These are phyloP conservation scores for Elsinoe fawcettii DNA, from an alignment of 2,329 filamentous ascomycete species.

Conservation along the genomic window DNA sequence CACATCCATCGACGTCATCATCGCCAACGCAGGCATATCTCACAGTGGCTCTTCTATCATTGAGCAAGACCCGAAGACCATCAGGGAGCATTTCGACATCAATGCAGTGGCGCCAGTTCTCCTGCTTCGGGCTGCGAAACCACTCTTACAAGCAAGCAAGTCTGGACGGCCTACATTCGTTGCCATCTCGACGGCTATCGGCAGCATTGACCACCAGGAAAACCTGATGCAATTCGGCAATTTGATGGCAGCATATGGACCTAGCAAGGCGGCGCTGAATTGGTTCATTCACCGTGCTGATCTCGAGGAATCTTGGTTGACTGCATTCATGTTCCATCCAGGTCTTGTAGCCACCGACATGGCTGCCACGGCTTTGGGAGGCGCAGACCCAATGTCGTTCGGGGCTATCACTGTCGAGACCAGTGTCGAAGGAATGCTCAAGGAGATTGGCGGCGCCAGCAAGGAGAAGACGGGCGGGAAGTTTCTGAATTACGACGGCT, in stretches of 20 bases:
- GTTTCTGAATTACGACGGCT: not conserved
- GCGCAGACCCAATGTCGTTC: not conserved
- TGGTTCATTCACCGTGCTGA: constrained; percentile 32
- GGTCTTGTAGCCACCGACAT: constrained; percentile 19
- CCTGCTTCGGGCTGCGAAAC: constrained; percentile 40
- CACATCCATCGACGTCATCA: constrained; percentile 23
- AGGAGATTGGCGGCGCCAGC: not conserved
- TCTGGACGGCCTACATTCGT: constrained; percentile 32
- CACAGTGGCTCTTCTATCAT: constrained; percentile 15
- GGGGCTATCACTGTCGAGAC: not conserved
- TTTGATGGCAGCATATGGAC: constrained; percentile 36
- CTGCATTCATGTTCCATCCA: constrained; percentile 26
- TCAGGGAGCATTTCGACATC: constrained; percentile 25
- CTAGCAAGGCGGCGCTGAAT: constrained; percentile 37
- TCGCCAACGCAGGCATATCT: constrained; percentile 21
- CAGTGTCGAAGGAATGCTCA: not conserved
- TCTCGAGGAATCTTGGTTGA: constrained; percentile 28
- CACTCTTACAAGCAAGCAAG: constrained; percentile 29
- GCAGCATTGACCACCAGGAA: not conserved
- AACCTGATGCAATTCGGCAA: constrained; percentile 23
- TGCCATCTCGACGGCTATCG: constrained; percentile 24
- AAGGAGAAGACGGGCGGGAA: not conserved
- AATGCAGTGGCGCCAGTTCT: constrained; percentile 34
- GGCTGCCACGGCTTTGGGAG: constrained; percentile 22
- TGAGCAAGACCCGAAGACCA: constrained; percentile 18